Evolutionary conservation across 2,329 filamentous ascomycete species (phyloP), one percentile per base, ranked within the genome.

Genomic region (Zymoseptoria tritici): DNA sequence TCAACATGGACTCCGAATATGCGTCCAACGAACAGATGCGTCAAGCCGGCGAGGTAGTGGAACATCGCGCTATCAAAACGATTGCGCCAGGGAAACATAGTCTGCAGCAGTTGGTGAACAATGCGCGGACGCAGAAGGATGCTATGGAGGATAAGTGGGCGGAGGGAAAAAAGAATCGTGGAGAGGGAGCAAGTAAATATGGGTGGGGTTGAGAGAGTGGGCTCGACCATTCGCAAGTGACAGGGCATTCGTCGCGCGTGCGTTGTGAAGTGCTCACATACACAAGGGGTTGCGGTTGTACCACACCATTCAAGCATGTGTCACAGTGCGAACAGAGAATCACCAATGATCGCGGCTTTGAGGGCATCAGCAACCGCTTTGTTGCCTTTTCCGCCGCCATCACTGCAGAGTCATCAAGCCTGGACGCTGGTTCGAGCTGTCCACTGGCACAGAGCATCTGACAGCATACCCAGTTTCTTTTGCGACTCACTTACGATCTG

Each of bases 81-180:
- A 88, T 96, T 71, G 86, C 90, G 22, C 89, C 91, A 3, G 90
- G 91, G 61, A 97, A 97, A 78, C 91, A 97, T 76, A 95, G 84
- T 69, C 79, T 97, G 73, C 86, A 87, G 71, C 91, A 96, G 77
- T 80, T 97, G 67, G 89, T 97, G 66, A 91, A 85, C 74, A 88
- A 88, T 62, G 92, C 90, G 24, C 85, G 85, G 66, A 89, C 81
- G 63, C 91, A 97, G 76, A 86, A 86, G 71, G 91, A 96, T 9
- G 91, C 91, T 2, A 77, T 97, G 66, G 91, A 97, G 75, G 93
- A 97, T 70, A 92, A 90, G 72, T 97, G 96, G 78, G 91, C 91
- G 20, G 80, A 86, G 66, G 90, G 91, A 5, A 86, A 84, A 77
- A 84, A 82, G 68, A 94, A 92, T 70, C 86, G 90, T 74, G 87